These are phyloP conservation scores for Trichoderma asperellum DNA, from an alignment of 2,329 filamentous ascomycete species.

Conservation along the genomic window DNA sequence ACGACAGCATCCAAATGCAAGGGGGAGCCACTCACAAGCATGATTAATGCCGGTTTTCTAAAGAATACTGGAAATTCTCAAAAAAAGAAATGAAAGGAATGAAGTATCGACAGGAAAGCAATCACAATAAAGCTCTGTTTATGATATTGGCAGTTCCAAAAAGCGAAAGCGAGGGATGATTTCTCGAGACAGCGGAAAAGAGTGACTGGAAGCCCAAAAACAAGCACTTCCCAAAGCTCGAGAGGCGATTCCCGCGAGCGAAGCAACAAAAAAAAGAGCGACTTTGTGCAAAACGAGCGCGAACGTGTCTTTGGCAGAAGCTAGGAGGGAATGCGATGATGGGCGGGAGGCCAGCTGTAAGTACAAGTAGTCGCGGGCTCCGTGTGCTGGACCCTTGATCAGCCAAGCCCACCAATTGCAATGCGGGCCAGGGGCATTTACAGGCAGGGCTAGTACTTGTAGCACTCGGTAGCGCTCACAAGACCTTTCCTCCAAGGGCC, in stretches of 20 bases:
- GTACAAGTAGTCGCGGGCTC: constrained; percentile 11
- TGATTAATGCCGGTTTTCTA: constrained; percentile 14
- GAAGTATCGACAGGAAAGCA: neutral
- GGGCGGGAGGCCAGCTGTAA: neutral
- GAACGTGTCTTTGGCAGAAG: constrained; percentile 3
- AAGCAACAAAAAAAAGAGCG: constrained; percentile 4
- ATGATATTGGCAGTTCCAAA: neutral
- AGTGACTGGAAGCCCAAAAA: constrained; percentile 27
- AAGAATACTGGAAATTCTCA: constrained; percentile 20
- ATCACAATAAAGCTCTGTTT: neutral
- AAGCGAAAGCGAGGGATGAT: constrained; percentile 19
- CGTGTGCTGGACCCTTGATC: neutral
- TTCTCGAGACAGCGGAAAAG: constrained; percentile 1
- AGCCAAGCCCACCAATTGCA: neutral
- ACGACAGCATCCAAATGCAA: neutral
- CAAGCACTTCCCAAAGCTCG: constrained; percentile 14
- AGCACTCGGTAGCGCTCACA: neutral
- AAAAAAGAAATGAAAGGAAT: neutral
- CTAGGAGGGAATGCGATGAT: constrained; percentile 4
- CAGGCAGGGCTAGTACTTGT: neutral
- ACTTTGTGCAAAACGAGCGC: constrained; percentile 21
- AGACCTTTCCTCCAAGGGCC: neutral
- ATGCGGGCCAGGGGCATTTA: constrained; percentile 14
- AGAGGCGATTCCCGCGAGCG: neutral
- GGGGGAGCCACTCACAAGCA: constrained; percentile 25